Evolutionary conservation across 805 yeast species (phyloP), one percentile per base, ranked within the genome.

Genomic region (Kurtzmaniella fragi): DNA sequence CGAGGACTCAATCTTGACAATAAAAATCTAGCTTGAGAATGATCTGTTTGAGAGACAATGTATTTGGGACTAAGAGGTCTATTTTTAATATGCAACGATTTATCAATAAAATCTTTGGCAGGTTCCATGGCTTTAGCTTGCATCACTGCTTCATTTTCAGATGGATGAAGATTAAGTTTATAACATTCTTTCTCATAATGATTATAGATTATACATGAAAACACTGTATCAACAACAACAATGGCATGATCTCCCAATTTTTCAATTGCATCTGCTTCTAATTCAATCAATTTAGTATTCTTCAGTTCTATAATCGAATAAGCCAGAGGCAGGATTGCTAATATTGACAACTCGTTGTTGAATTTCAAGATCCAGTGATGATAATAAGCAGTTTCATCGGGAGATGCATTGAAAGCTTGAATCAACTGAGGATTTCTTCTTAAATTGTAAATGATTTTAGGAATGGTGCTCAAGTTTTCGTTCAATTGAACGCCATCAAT

Each of bases 331-430:
- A 48, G 45, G 26, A 68, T 59, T 35, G 54, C 53, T 7, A 39
- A 39, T 14, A 49, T 32, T 1, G 69, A 54, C 5, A 37, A 37
- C 3, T 48, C 44, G 11, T 42, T 32, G 6, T 46, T 39, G 17
- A 52, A 37, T 31, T 43, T 51, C 34, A 56, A 38, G 31, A 64
- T 63, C 54, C 59, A 49, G 33, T 56, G 54, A 42, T 67, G 70
- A 42, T 65, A 56, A 42, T 45, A 59, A 11, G 73, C 67, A n/a
- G 73, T 65, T 45, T 70, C 75, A 40, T 70, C 75, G 0, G 75
- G 75, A 37, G 68, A 61, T 9, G 67, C 57, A 43, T 69, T 69
- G 48, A 67, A 68, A 3, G 64, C 59, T 30, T 57, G 49, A 7
- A 68, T 46, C 23, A 70, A 57, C 26, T 59, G 62, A 3, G 62